phyloP scores from a whole-genome alignment of 2,329 filamentous ascomycete species.

The Aspergillus proliferans region DNA sequence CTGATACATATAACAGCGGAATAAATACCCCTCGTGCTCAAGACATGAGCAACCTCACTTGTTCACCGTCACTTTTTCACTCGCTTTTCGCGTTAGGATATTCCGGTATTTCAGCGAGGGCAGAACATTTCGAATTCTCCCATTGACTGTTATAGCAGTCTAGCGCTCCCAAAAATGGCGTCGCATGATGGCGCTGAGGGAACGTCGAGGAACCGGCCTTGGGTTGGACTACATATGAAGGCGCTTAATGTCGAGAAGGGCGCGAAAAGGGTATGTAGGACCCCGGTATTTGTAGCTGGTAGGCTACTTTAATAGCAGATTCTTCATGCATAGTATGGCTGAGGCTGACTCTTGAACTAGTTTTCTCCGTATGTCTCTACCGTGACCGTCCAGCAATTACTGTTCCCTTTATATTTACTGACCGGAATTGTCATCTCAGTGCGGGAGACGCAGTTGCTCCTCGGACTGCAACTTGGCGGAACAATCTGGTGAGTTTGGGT shows the following conservation, averaged over 20 bases:
- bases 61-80: conserved; percentile 1
- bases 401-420: neutral
- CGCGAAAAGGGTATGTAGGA: conserved; percentile 27
- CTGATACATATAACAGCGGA: conserved; percentile 11
- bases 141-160: no score
- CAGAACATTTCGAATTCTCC: no score
- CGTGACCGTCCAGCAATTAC: neutral
- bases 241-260: conserved; percentile 28
- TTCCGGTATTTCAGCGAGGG: no score
- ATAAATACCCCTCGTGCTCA: conserved; percentile 10
- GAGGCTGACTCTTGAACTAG: conserved; percentile 6
- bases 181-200: conserved; percentile 7
- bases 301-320: neutral
- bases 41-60: conserved; percentile 2
- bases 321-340: conserved; percentile 7
- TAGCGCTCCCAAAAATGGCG: conserved; percentile 12
- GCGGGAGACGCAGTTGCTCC: conserved; percentile 25
- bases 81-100: neutral
- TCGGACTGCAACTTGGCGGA: conserved; percentile 34
- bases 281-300: neutral
- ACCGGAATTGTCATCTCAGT: conserved; percentile 10
- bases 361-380: conserved; percentile 12
- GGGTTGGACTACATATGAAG: conserved; percentile 22
- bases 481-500: conserved; percentile 34
- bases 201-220: conserved; percentile 6